phyloP scores from a whole-genome alignment of 164 flowering plant species.

The Nelumbo lutea region DNA sequence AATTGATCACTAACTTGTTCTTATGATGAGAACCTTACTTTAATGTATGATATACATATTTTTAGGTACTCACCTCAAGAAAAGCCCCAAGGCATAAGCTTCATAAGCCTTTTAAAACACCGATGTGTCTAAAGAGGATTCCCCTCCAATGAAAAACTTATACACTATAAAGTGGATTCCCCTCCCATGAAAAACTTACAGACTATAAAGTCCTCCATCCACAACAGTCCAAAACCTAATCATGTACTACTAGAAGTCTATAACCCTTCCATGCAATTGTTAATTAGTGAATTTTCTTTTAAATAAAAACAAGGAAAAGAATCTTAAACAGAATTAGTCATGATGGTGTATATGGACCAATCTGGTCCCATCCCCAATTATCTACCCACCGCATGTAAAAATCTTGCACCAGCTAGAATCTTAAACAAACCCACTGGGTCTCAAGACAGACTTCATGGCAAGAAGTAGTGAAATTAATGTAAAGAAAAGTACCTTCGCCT shows the following conservation, averaged over 20 bases:
- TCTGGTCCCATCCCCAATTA: background rate
- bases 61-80: no score
- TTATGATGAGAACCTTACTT: no score
- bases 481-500: slow-evolving; percentile 50
- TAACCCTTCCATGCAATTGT: background rate
- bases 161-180: no score
- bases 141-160: no score
- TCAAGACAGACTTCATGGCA: background rate
- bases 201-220: no score
- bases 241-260: background rate
- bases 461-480: background rate
- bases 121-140: no score
- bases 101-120: no score
- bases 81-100: no score
- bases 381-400: background rate
- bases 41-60: no score
- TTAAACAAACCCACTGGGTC: background rate
- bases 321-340: background rate
- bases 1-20: no score
- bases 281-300: background rate
- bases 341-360: background rate
- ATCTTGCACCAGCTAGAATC: background rate
- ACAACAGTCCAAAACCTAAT: background rate
- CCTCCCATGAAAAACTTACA: no score
- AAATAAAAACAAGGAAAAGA: background rate